Conservation (phyloP, 75 land plant genomes). For the Azolla pinnata region DNA sequence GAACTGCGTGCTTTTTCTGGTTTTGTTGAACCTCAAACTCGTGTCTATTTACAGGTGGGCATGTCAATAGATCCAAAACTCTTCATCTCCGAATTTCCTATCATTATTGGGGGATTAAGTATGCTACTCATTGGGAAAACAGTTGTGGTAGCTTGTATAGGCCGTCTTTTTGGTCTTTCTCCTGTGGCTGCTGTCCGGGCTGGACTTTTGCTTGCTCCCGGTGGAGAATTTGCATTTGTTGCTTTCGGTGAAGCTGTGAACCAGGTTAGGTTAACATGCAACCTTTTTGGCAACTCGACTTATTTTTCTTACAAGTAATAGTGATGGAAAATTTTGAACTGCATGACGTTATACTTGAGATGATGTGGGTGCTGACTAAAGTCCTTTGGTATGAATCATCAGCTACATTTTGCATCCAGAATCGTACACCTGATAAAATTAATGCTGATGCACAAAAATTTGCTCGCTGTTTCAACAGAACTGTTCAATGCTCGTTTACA, state of each 20-base stretch:
- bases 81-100: slow-evolving; percentile 64
- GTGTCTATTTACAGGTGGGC: slow-evolving; percentile 60
- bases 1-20: too few relatives aligned
- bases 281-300: not conserved
- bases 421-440: too few relatives aligned
- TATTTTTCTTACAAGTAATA: not conserved
- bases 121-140: slow-evolving; percentile 78
- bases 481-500: too few relatives aligned
- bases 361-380: too few relatives aligned
- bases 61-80: slow-evolving; percentile 99
- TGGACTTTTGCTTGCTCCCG: slow-evolving; percentile 95
- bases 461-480: too few relatives aligned
- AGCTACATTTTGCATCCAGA: too few relatives aligned
- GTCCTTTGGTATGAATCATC: too few relatives aligned
- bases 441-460: too few relatives aligned
- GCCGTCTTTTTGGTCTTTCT: slow-evolving; percentile 80
- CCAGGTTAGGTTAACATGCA: slow-evolving; percentile 64
- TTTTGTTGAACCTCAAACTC: not conserved
- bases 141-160: slow-evolving; percentile 63
- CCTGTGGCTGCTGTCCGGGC: slow-evolving; percentile 75
- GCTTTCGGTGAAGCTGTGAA: slow-evolving; percentile 99
- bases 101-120: slow-evolving; percentile 47
- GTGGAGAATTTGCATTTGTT: slow-evolving; percentile 99
- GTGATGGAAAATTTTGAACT: not conserved
- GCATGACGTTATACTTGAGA: too few relatives aligned